Base-by-base conservation (phyloP, 73 alveolate species). In the Paramecium sonneborni region DNA sequence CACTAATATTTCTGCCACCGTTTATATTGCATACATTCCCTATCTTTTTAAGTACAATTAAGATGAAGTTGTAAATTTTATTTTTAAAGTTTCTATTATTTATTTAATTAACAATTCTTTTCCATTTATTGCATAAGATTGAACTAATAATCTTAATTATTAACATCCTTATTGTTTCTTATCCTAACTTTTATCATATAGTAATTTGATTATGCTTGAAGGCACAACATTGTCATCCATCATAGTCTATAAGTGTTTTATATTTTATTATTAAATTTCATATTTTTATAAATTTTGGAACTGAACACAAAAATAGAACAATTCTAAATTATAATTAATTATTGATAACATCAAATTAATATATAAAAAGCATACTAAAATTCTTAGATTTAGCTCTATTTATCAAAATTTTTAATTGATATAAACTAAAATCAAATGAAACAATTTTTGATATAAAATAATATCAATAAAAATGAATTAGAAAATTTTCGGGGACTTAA, bases 141-240 rank as follows among this genome's bases (percentile, higher is more conserved):
- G 28, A 9, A 79, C 90, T 39, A 79, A 14, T 8, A 8, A 37
- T 79, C 41, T 41, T 30, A 79, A 10, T 30, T 79, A 23, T 24
- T 23, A n/a, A 14, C 34, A 18, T 79, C 90, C 90, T 44, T 79
- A 79, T 21, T 44, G 14, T 44, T 41, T 79, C 32, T 79, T 79
- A 20, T 79, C 90, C 18, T 38, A 1, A 43, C 55, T 44, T 44
- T 79, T 79, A 79, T 79, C 90, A 8, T 43, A 79, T 3, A 79
- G n/a, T 43, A 79, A 15, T 79, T 79, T 79, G 12, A 23, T 24
- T 9, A 44, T 79, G 39, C n/a, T 6, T 79, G 11, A 12, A 72
- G 58, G 55, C 35, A 72, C 44, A 21, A 32, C 62, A 35, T 21
- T 37, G 15, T 72, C 86, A 72, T 72, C 86, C 86, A 72, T 72